Evolutionary conservation across 768 basidiomycete species (phyloP).

Genomic region (Leccinum arenicola): DNA sequence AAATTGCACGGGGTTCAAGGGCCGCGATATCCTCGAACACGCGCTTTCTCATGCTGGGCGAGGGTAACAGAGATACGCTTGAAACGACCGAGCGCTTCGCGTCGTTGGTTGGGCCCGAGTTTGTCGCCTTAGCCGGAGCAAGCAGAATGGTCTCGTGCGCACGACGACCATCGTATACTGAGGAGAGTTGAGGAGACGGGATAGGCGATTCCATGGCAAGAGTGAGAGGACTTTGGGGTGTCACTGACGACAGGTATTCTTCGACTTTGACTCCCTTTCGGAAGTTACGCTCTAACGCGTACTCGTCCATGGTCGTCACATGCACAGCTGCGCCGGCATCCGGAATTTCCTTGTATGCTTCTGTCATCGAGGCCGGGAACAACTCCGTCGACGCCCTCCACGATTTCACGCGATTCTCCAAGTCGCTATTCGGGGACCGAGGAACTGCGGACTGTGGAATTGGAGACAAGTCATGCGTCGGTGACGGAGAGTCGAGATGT

Average conservation of each 20-base stretch:
- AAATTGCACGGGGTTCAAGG: conserved; percentile 10
- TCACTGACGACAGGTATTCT: conserved; percentile 65
- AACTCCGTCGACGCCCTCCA: conserved; percentile 63
- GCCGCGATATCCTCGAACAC: conserved; percentile 27
- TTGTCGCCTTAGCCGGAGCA: conserved; percentile 41
- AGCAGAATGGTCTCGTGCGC: conserved; percentile 52
- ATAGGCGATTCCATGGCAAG: conserved; percentile 39
- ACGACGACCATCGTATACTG: conserved; percentile 54
- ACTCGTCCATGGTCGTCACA: conserved; percentile 23
- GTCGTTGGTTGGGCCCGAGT: conserved; percentile 51
- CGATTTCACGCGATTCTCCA: conserved; percentile 57
- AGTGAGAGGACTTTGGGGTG: conserved; percentile 57
- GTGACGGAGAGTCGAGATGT: conserved; percentile 12
- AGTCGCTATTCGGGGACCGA: conserved; percentile 45
- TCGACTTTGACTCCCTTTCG: conserved; percentile 39
- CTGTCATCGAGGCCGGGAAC: conserved; percentile 46
- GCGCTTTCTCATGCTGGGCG: conserved; percentile 58
- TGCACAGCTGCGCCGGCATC: conserved; percentile 12
- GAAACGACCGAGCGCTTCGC: conserved; percentile 33
- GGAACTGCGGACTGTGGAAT: conserved; percentile 63
- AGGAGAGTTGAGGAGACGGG: conserved; percentile 42
- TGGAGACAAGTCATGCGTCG: conserved; percentile 47
- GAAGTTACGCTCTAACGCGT: conserved; percentile 12
- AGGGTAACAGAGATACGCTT: conserved; percentile 40
- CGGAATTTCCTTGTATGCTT: conserved; percentile 22